A percentile compares a stretch with the other conserved stretches of the same genome.
These are phyloP conservation scores for Tolypocladium capitatum DNA, from an alignment of 2,329 filamentous ascomycete genomes.

Conservation along the genomic window DNA sequence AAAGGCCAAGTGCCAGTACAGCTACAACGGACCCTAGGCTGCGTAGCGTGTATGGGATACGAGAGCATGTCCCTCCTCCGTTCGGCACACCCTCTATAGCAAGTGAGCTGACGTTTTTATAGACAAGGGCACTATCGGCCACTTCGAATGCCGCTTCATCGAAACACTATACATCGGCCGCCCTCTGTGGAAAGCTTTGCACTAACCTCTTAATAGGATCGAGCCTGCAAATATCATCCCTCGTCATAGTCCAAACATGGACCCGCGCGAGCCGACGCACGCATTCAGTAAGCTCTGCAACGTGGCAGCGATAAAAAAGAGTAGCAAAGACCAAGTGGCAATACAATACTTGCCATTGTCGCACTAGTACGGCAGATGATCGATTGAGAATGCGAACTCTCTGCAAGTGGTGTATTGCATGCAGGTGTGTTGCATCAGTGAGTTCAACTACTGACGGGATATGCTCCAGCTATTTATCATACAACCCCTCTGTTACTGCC, in stretches of 20 bases:
- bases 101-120: background rate
- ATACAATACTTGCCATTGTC: too few relatives aligned
- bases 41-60: constrained; percentile 5
- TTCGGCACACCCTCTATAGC: too few relatives aligned
- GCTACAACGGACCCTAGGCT: constrained; percentile 4
- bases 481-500: too few relatives aligned
- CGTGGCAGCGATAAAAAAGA: too few relatives aligned
- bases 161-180: constrained; percentile 3
- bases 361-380: background rate
- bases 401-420: too few relatives aligned
- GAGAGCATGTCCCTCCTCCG: background rate
- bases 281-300: constrained; percentile 6
- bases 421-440: too few relatives aligned
- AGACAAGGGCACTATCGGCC: background rate
- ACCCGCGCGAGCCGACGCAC: background rate
- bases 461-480: too few relatives aligned
- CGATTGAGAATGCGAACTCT: background rate
- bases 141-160: constrained; percentile 5
- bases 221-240: constrained; percentile 1
- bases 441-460: too few relatives aligned
- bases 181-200: too few relatives aligned
- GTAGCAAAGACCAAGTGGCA: too few relatives aligned
- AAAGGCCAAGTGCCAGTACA: constrained; percentile 7
- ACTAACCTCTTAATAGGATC: constrained; percentile 1
- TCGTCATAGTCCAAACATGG: background rate